Conservation (phyloP, 2,329 filamentous ascomycete species). For the Fusarium annulatum region DNA sequence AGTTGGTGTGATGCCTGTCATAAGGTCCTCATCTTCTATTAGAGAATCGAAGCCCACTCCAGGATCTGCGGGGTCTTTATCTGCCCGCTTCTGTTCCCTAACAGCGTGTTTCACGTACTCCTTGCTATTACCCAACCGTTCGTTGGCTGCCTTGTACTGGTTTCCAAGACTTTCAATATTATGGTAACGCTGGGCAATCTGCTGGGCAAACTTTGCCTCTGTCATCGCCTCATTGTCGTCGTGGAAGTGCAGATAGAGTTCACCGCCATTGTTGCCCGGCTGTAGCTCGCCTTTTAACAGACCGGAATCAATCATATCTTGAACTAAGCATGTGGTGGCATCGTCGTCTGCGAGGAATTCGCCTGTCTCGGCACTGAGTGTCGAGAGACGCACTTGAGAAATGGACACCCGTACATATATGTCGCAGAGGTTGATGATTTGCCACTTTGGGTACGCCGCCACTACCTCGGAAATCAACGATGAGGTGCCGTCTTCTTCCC, state of each 20-base stretch:
- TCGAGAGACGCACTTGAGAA: conserved; percentile 61
- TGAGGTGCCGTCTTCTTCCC: conserved; percentile 77
- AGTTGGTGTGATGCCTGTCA: conserved; percentile 58
- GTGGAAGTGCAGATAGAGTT: conserved; percentile 64
- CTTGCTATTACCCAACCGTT: conserved; percentile 64
- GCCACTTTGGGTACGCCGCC: conserved; percentile 78
- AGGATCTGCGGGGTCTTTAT: conserved; percentile 56
- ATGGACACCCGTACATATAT: conserved; percentile 74
- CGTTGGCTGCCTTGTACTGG: conserved; percentile 63
- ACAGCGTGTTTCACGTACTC: conserved; percentile 64
- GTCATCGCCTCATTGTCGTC: conserved; percentile 56
- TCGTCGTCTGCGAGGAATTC: conserved; percentile 54
- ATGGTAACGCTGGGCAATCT: conserved; percentile 55
- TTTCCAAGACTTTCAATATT: conserved; percentile 59
- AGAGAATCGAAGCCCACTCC: conserved; percentile 57
- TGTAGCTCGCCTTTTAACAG: conserved; percentile 66
- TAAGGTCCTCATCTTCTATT: conserved; percentile 71
- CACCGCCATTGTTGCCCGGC: conserved; percentile 54
- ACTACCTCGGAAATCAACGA: conserved; percentile 77
- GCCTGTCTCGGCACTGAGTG: conserved; percentile 66
- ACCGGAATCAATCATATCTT: conserved; percentile 65
- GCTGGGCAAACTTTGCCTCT: conserved; percentile 62
- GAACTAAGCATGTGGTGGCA: conserved; percentile 60
- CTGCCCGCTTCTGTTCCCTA: conserved; percentile 58
- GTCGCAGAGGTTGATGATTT: conserved; percentile 77